Evolutionary conservation across 768 basidiomycete species (phyloP).

Genomic region (Dioszegia hungarica): DNA sequence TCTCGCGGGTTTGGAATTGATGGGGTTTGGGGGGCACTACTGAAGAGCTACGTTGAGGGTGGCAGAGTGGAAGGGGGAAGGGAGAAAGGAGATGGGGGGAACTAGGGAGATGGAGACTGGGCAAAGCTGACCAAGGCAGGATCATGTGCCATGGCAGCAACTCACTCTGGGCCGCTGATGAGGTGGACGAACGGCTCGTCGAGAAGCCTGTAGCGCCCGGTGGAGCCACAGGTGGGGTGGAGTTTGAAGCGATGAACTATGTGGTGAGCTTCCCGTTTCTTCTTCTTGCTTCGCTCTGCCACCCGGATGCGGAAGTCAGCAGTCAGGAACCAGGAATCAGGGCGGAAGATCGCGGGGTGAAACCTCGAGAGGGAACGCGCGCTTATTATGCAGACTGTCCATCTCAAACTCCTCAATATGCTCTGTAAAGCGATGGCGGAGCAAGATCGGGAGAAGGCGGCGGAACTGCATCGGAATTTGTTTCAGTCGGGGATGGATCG

Average conservation of each 20-base stretch:
- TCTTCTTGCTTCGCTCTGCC: not conserved
- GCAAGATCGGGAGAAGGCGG: conserved; percentile 59
- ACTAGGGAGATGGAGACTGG: not conserved
- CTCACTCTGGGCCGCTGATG: conserved; percentile 75
- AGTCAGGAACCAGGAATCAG: not conserved
- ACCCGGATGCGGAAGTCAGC: not conserved
- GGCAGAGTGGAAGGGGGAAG: not conserved
- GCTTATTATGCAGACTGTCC: conserved; percentile 62
- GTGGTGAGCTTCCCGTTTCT: conserved; percentile 59
- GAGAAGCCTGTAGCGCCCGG: conserved; percentile 79
- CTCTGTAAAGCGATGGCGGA: conserved; percentile 64
- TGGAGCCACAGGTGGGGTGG: conserved; percentile 97
- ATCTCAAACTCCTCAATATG: conserved; percentile 79
- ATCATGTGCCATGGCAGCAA: conserved; percentile 86
- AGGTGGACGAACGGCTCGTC: conserved; percentile 76
- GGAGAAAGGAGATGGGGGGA: not conserved
- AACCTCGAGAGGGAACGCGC: too few species aligned
- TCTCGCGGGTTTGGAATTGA: conserved; percentile 1
- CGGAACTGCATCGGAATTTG: conserved; percentile 76
- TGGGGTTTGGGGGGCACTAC: too few species aligned
- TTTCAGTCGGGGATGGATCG: conserved; percentile 89
- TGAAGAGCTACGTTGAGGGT: too few species aligned
- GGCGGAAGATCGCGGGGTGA: too few species aligned
- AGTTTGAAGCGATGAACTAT: conserved; percentile 94
- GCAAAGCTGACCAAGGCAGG: conserved; percentile 23